Conservation (phyloP, 768 basidiomycete genomes). For the Mrakia hoshinonis region DNA sequence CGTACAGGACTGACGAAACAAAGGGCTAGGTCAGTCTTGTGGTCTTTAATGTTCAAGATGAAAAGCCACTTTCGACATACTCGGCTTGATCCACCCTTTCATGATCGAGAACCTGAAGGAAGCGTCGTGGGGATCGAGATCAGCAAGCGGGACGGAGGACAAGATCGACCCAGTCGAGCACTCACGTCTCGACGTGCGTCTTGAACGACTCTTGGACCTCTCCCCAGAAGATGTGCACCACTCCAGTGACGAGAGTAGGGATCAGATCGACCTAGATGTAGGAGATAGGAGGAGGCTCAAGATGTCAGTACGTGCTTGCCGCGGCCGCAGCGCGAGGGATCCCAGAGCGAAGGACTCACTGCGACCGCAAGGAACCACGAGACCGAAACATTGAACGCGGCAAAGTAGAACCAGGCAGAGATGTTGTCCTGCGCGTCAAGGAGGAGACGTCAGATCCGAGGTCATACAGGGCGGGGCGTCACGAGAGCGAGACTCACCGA, state of each 20-base stretch:
- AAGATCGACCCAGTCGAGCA: neutral
- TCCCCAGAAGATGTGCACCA: constrained; percentile 51
- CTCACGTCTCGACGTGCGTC: constrained; percentile 54
- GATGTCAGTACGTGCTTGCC: neutral
- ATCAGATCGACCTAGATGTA: constrained; percentile 28
- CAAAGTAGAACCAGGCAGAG: constrained; percentile 69
- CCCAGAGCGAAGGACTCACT: neutral
- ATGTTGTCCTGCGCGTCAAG: constrained; percentile 16
- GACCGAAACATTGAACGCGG: constrained; percentile 63
- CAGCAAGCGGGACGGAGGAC: neutral
- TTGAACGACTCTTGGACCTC: constrained; percentile 65
- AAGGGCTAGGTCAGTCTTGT: neutral
- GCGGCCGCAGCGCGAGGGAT: neutral
- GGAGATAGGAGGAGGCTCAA: neutral
- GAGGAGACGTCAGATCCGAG: neutral
- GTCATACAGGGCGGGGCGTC: neutral
- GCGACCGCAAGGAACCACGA: constrained; percentile 71
- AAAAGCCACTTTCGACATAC: neutral
- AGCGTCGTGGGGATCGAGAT: neutral
- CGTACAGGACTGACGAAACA: constrained; percentile 53
- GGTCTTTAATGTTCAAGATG: neutral
- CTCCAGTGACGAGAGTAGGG: neutral
- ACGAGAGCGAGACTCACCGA: neutral
- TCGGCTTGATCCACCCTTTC: constrained; percentile 48
- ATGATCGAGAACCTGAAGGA: constrained; percentile 47